Evolutionary conservation across 768 basidiomycete species (phyloP).

Genomic region (Russula virescens): DNA sequence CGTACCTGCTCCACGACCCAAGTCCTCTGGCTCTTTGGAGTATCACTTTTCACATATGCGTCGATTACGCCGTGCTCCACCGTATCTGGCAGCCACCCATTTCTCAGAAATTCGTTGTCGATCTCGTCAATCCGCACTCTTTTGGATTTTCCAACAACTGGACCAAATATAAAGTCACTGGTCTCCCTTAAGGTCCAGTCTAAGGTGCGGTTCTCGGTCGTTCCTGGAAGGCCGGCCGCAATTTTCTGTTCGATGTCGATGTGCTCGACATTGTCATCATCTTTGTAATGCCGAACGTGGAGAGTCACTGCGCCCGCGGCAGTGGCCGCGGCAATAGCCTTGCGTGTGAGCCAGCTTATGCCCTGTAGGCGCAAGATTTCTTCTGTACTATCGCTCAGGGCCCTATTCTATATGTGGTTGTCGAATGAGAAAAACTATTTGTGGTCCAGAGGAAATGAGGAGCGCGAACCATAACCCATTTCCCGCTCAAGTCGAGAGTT

Average conservation of each 20-base stretch:
- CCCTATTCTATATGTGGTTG: conserved; percentile 50
- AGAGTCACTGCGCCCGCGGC: conserved; percentile 52
- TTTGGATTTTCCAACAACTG: conserved; percentile 39
- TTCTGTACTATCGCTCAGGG: conserved; percentile 55
- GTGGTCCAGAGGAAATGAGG: neutral
- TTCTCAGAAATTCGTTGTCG: conserved; percentile 34
- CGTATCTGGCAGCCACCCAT: conserved; percentile 41
- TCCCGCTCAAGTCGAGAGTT: conserved; percentile 56
- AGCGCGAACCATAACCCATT: conserved; percentile 53
- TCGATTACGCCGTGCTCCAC: conserved; percentile 34
- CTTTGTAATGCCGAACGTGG: conserved; percentile 53
- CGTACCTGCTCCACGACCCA: conserved; percentile 65
- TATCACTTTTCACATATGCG: conserved; percentile 49
- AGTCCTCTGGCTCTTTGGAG: conserved; percentile 49
- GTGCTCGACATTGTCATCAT: conserved; percentile 52
- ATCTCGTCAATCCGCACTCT: conserved; percentile 31
- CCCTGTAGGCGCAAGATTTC: conserved; percentile 66
- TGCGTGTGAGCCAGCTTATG: conserved; percentile 65
- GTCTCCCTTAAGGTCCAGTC: conserved; percentile 48
- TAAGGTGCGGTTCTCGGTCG: conserved; percentile 51
- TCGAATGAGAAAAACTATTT: neutral
- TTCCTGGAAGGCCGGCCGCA: conserved; percentile 55
- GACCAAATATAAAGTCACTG: conserved; percentile 59
- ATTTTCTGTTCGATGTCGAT: conserved; percentile 62
- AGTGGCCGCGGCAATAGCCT: conserved; percentile 48